Evolutionary conservation across 805 yeast species (phyloP).

Genomic region (Candida broadrunensis): DNA sequence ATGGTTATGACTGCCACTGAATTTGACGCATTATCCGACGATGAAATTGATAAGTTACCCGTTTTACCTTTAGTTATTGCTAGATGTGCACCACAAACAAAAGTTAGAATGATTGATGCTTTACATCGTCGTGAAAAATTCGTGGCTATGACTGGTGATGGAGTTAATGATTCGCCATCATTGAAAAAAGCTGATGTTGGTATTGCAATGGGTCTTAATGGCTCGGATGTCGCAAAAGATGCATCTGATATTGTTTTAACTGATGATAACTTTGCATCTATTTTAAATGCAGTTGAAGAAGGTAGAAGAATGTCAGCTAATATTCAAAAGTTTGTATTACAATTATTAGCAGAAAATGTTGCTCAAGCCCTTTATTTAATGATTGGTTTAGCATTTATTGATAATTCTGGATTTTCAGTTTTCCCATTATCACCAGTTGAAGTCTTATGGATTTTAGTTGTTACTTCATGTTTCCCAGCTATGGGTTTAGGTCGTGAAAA

Average conservation of each 20-base stretch:
- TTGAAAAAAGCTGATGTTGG: conserved; percentile 77
- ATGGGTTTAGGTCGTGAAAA: conserved; percentile 67
- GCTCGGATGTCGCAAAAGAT: conserved; percentile 83
- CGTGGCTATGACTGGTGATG: conserved; percentile 53
- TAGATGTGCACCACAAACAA: conserved; percentile 40
- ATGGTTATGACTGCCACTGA: conserved; percentile 39
- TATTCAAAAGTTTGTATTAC: conserved; percentile 75
- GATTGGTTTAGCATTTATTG: conserved; percentile 35
- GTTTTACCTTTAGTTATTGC: conserved; percentile 40
- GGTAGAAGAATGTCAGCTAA: conserved; percentile 78
- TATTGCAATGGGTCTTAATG: conserved; percentile 76
- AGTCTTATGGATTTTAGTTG: conserved; percentile 75
- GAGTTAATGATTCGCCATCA: conserved; percentile 79
- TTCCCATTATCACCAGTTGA: conserved; percentile 59
- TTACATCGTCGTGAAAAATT: conserved; percentile 35
- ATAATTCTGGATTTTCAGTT: conserved; percentile 30
- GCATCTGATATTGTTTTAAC: conserved; percentile 74
- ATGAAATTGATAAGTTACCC: conserved; percentile 33
- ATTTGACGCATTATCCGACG: conserved; percentile 28
- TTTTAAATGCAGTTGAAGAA: conserved; percentile 74
- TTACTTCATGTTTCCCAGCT: conserved; percentile 80
- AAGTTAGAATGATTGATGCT: conserved; percentile 41
- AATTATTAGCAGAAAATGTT: conserved; percentile 68
- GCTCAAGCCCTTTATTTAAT: conserved; percentile 66
- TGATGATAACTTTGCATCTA: conserved; percentile 73